phyloP scores from a whole-genome alignment of 768 basidiomycete genomes.

The Termitomyces sp. region DNA sequence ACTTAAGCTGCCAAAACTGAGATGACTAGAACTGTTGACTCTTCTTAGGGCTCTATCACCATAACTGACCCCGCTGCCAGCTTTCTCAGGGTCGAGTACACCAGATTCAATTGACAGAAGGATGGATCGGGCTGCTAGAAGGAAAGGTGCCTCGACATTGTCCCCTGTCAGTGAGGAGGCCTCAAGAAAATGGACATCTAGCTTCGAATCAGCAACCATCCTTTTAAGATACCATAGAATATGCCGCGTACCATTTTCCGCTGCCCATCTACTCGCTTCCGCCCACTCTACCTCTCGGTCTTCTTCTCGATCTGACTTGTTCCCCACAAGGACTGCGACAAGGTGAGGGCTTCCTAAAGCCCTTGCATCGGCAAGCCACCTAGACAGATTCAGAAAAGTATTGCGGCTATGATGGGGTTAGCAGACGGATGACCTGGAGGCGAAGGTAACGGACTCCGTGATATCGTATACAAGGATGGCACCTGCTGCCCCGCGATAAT shows the following conservation, averaged over 20 bases:
- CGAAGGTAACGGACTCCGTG: slow-evolving; percentile 52
- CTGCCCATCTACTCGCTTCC: slow-evolving; percentile 94
- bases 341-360: slow-evolving; percentile 90
- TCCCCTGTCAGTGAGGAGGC: slow-evolving; percentile 88
- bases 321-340: slow-evolving; percentile 87
- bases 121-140: slow-evolving; percentile 81
- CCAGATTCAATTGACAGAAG: slow-evolving; percentile 89
- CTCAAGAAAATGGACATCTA: slow-evolving; percentile 92
- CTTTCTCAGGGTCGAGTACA: slow-evolving; percentile 85
- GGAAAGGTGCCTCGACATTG: slow-evolving; percentile 92
- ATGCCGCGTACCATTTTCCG: slow-evolving; percentile 72
- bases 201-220: neutral
- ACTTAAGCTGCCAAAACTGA: slow-evolving; percentile 81
- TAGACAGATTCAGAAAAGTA: slow-evolving; percentile 76
- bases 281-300: slow-evolving; percentile 94
- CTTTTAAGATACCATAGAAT: neutral
- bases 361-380: slow-evolving; percentile 92
- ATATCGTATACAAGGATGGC: slow-evolving; percentile 93
- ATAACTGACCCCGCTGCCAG: slow-evolving; percentile 93
- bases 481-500: slow-evolving; percentile 92
- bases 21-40: slow-evolving; percentile 84
- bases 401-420: slow-evolving; percentile 54
- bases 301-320: slow-evolving; percentile 92
- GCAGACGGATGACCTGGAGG: neutral
- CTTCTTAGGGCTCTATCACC: slow-evolving; percentile 90